Evolutionary conservation across 2,329 filamentous ascomycete species (phyloP).

Genomic region (Camptophora hylomeconis): DNA sequence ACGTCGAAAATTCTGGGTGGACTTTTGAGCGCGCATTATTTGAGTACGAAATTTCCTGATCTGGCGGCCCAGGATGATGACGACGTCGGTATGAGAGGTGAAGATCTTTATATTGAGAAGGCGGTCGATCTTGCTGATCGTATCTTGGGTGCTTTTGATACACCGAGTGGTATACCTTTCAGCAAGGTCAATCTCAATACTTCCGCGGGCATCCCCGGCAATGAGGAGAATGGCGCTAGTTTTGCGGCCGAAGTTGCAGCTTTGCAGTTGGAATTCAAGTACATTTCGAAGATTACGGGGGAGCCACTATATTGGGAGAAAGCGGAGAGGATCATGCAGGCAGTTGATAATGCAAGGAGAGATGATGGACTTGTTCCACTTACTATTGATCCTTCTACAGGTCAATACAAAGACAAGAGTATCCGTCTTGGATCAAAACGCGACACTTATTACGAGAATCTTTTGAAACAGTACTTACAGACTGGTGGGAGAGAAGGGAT

Average conservation of each 20-base stretch:
- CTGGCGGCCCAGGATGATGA: conserved; percentile 62
- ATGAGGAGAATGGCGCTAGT: conserved; percentile 50
- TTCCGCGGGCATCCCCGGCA: conserved; percentile 59
- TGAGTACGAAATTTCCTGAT: conserved; percentile 72
- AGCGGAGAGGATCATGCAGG: conserved; percentile 80
- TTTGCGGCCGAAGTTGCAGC: conserved; percentile 90
- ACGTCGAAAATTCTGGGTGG: conserved; percentile 96
- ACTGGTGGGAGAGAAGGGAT: conserved; percentile 74
- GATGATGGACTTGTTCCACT: conserved; percentile 82
- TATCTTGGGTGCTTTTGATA: conserved; percentile 76
- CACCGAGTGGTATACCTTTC: conserved; percentile 72
- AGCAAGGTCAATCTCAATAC: conserved; percentile 81
- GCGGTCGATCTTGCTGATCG: conserved; percentile 85
- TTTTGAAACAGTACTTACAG: conserved; percentile 96
- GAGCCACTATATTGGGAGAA: conserved; percentile 87
- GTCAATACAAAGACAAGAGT: conserved; percentile 68
- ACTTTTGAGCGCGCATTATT: conserved; percentile 81
- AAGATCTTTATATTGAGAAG: conserved; percentile 92
- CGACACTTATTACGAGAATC: conserved; percentile 97
- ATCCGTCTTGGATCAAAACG: conserved; percentile 87
- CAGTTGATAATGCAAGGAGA: conserved; percentile 69
- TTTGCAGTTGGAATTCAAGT: conserved; percentile 92
- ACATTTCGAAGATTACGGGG: conserved; percentile 84
- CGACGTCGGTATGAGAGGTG: conserved; percentile 58
- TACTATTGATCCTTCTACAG: conserved; percentile 68